Conservation (phyloP, 1,284 basidiomycete genomes). For the Apiotrichum siamense region DNA sequence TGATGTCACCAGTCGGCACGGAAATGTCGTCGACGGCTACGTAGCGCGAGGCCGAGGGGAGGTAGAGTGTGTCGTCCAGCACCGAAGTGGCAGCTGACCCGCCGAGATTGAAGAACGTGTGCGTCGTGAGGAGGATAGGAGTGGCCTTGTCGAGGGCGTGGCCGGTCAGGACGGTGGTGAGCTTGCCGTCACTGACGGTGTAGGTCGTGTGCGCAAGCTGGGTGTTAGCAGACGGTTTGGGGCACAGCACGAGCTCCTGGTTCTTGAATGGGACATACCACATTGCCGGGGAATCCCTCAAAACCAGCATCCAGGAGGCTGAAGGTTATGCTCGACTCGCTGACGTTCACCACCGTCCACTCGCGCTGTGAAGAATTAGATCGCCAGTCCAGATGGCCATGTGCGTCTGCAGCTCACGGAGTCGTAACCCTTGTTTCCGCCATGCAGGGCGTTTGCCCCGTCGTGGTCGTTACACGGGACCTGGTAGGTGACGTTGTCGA, state of each 20-base stretch:
- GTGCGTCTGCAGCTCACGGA: slow-evolving; percentile 16
- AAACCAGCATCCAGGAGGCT: slow-evolving; percentile 17
- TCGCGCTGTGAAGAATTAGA: slow-evolving; percentile 7
- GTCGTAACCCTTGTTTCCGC: slow-evolving; percentile 22
- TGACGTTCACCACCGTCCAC: slow-evolving; percentile 15
- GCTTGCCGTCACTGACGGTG: slow-evolving; percentile 15
- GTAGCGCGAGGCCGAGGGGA: slow-evolving; percentile 25
- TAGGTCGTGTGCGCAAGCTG: slow-evolving; percentile 28
- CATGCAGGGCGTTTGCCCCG: slow-evolving; percentile 26
- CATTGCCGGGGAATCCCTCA: slow-evolving; percentile 32
- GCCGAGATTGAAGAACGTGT: slow-evolving; percentile 37
- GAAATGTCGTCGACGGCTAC: slow-evolving; percentile 25
- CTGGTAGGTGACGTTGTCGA: slow-evolving; percentile 21
- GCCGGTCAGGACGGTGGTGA: slow-evolving; percentile 8
- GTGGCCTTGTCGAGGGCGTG: slow-evolving; percentile 21
- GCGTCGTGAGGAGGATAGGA: slow-evolving; percentile 33
- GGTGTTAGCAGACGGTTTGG: slow-evolving; percentile 1
- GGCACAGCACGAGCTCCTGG: not conserved
- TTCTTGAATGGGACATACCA: slow-evolving; percentile 15
- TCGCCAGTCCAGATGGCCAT: not conserved
- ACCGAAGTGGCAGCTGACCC: slow-evolving; percentile 18
- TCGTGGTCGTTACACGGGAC: slow-evolving; percentile 30
- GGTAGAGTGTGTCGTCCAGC: slow-evolving; percentile 26
- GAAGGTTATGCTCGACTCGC: slow-evolving; percentile 13
- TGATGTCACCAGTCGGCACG: slow-evolving; percentile 29